Evolutionary conservation across 805 yeast genomes (phyloP).

Genomic region (Lachancea thermotolerans): DNA sequence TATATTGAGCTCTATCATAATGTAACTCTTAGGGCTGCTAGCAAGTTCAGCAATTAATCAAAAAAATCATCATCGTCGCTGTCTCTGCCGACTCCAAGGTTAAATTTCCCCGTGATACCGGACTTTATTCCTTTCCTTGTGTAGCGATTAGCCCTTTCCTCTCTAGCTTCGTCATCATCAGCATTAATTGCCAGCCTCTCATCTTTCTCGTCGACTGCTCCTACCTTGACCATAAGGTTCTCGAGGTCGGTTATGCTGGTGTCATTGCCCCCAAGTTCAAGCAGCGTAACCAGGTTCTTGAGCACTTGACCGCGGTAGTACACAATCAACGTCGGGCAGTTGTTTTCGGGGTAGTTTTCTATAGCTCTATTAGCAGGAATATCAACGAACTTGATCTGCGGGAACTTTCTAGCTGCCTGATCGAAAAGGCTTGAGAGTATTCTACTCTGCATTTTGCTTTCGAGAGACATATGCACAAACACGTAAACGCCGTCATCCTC

Average conservation of each 20-base stretch:
- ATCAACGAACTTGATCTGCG: conserved; percentile 85
- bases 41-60: conserved; percentile 27
- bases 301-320: conserved; percentile 73
- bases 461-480: conserved; percentile 67
- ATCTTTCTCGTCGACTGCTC: conserved; percentile 62
- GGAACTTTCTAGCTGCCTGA: conserved; percentile 57
- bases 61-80: conserved; percentile 44
- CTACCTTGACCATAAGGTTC: conserved; percentile 55
- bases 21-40: neutral
- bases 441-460: conserved; percentile 66
- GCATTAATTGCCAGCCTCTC: conserved; percentile 56
- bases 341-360: conserved; percentile 82
- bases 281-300: conserved; percentile 74
- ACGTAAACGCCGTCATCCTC: conserved; percentile 45
- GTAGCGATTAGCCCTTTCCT: conserved; percentile 49
- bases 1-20: conserved; percentile 8
- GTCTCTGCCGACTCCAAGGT: conserved; percentile 32
- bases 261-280: conserved; percentile 78
- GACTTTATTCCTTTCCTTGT: conserved; percentile 50
- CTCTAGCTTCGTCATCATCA: conserved; percentile 50
- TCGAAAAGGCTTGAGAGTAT: conserved; percentile 53
- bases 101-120: conserved; percentile 28
- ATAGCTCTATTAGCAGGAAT: conserved; percentile 88
- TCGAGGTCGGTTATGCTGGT: conserved; percentile 68
- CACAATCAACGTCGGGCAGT: conserved; percentile 85